Percentiles rank a stretch among this genome's conserved stretches.
phyloP scores from a whole-genome alignment of 140 eudicot genomes.

The Erigeron philadelphicus region DNA sequence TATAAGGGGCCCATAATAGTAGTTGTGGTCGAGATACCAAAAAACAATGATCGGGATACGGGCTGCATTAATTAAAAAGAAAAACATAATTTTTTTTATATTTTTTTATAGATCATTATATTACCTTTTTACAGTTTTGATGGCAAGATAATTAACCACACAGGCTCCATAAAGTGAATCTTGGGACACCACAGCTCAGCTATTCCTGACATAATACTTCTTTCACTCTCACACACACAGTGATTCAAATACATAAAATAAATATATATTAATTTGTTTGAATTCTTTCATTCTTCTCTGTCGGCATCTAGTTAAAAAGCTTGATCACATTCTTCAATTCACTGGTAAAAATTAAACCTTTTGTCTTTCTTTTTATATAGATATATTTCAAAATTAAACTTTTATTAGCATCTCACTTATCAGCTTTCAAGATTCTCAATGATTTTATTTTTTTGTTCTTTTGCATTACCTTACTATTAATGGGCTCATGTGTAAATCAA shows the following conservation, averaged over 20 bases:
- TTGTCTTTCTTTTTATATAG: not conserved
- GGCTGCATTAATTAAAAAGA: too few species aligned
- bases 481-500: conserved; percentile 29
- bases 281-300: conserved; percentile 28
- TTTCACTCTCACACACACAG: not conserved
- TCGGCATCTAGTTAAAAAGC: conserved; percentile 30
- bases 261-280: not conserved
- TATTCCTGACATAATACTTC: conserved; percentile 14
- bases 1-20: too few species aligned
- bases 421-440: conserved; percentile 27
- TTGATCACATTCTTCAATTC: conserved; percentile 20
- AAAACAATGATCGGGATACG: too few species aligned
- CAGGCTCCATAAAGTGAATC: conserved; percentile 5
- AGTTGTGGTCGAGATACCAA: too few species aligned
- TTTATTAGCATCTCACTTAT: conserved; percentile 24
- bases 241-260: not conserved
- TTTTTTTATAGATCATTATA: too few species aligned
- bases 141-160: not conserved
- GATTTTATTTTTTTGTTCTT: conserved; percentile 17
- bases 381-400: not conserved
- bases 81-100: too few species aligned
- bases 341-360: conserved; percentile 21
- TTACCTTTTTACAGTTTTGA: not conserved
- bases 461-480: conserved; percentile 21
- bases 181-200: conserved; percentile 23